Evolutionary conservation across 805 yeast species (phyloP), one percentile per base, ranked within the genome.

Genomic region (Limtongia smithiae): DNA sequence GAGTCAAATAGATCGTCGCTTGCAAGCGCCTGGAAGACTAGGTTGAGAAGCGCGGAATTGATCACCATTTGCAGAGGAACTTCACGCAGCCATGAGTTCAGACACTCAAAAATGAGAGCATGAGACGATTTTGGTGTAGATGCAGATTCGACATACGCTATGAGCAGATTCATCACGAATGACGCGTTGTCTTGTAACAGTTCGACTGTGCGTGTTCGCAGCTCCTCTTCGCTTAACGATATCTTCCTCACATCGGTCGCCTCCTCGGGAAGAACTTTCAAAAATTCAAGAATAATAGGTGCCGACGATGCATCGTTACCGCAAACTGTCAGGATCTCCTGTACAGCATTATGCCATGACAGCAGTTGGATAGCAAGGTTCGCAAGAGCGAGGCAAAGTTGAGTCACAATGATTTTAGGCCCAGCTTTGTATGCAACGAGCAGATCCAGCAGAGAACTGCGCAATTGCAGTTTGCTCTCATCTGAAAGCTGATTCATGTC

Each of bases 261-360:
- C 68, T 93, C 98, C 65, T 93, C 97, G 1, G 99, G 98, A 48
- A 93, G 70, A 44, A 93, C 82, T 64, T 81, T 82, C 55, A 93
- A 75, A 61, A 91, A 89, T 62, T 86, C 94, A 48, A 94, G 71
- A 37, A 91, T 65, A 41, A 79, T 66, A 46, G 66, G 68, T 59
- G 76, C 64, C 41, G 70, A 64, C 44, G 65, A 70, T 44, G 70
- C 67, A 22, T 51, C 58, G 25, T 24, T 35, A 15, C 77, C 72
- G 33, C 84, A 66, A 17, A 68, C 63, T 3, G 72, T 54, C 14
- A 85, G 78, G 48, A 88, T 76, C 57, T 89, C 96, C 21, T 70
- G 73, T 3, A 89, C 64, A 1, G 95, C 85, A 55, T 79, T 71
- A 4, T 67, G 61, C 97, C 97, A 93, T 27, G 72, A 70, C 28